Base-by-base conservation (phyloP, 768 basidiomycete species). In the Ramaria rubella region DNA sequence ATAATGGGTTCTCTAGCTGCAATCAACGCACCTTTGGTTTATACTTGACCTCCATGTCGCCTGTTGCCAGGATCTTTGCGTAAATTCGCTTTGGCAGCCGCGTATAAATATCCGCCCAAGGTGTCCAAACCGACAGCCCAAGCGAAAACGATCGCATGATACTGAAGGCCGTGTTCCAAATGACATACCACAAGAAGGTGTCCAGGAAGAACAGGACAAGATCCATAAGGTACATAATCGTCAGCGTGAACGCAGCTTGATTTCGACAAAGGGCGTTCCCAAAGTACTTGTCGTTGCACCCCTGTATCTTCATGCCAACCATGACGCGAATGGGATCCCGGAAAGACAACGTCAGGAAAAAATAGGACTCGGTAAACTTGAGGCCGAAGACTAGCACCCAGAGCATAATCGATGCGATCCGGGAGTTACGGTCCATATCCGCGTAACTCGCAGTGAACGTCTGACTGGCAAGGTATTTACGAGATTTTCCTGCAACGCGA, bases 221-320 rank as follows among this genome's bases (percentile, higher is more conserved):
- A 67, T 98, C 96, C 95, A 98, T 97, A 76, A 96, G 75, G 68
- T 94, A 98, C 95, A 97, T 99, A 77, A 97, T 88, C 55, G 96
- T 83, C 67, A 99, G 72, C 8, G 95, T 87, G 72, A 98, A 97
- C 3, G 90, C 90, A 1, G 94, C 90, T 63, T 99, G 96, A 69
- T 97, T 94, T 48, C 77, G 75, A 73, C 96, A 99, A 15, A 99
- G 80, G 8, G 75, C 77, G 63, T 78, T 76, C 15, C 94, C 94
- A 59, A 97, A 93, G 70, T 81, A 83, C 69, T 82, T 86, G 77
- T 96, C 94, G 50, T 64, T 77, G 72, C 96, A 99, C 14, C 82
- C 85, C 72, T 94, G 92, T 38, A 98, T 80, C 74, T 90, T 89
- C 96, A 97, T 98, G 59, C 86, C 85, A 26, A 90, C 90, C 94